phyloP scores from a whole-genome alignment of 2,329 filamentous ascomycete genomes.

The Colletotrichum tofieldiae region DNA sequence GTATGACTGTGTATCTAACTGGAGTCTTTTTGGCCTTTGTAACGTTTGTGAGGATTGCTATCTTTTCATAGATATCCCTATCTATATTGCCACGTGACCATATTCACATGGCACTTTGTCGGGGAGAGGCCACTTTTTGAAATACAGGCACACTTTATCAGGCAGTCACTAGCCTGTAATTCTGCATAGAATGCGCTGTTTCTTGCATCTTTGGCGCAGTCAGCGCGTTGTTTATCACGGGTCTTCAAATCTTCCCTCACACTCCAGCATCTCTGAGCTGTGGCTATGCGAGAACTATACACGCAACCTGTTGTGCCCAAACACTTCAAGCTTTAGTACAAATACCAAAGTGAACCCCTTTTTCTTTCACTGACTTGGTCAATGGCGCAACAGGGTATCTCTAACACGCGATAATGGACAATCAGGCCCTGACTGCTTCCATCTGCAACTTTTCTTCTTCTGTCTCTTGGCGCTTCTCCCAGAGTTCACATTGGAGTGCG shows the following conservation, averaged over 20 bases:
- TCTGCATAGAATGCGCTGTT: neutral
- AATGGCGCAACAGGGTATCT: neutral
- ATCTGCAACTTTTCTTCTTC: neutral
- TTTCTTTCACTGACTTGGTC: neutral
- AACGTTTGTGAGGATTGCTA: neutral
- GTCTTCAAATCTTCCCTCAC: no score
- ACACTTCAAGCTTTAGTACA: no score
- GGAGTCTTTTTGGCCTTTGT: neutral
- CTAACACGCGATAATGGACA: neutral
- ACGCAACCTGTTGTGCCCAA: no score
- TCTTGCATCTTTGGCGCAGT: neutral
- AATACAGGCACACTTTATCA: neutral
- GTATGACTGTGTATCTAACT: neutral
- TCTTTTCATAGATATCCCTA: no score
- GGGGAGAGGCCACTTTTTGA: neutral
- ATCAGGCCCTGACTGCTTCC: neutral
- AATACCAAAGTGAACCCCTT: no score
- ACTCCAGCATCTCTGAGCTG: no score
- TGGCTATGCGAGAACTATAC: neutral
- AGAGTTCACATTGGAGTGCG: no score
- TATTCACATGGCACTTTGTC: neutral
- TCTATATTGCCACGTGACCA: neutral
- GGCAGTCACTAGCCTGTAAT: neutral
- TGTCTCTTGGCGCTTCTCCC: neutral
- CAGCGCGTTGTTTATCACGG: no score